These are phyloP conservation scores for Ramalina peruviana DNA, from an alignment of 495 filamentous ascomycete genomes.

Conservation along the genomic window DNA sequence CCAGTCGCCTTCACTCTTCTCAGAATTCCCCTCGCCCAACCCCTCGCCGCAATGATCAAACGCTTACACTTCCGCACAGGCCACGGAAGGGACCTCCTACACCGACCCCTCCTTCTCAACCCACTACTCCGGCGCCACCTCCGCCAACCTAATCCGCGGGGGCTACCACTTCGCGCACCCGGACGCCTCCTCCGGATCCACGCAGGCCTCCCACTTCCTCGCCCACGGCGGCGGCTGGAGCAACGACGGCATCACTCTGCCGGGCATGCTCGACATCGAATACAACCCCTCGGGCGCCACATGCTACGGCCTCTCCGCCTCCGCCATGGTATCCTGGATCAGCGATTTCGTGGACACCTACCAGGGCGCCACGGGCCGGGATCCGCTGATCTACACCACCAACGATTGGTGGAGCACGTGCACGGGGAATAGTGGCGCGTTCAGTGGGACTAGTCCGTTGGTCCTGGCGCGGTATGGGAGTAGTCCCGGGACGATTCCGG, in stretches of 20 bases:
- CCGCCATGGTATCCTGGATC: slow-evolving; percentile 48
- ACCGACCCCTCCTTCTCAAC: slow-evolving; percentile 36
- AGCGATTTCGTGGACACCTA: slow-evolving; percentile 44
- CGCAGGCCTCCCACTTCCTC: slow-evolving; percentile 46
- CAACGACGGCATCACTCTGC: slow-evolving; percentile 45
- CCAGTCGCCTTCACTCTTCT: background rate
- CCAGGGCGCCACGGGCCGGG: slow-evolving; percentile 32
- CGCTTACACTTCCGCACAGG: slow-evolving; percentile 21
- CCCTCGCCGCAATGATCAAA: background rate
- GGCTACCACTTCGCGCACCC: slow-evolving; percentile 54
- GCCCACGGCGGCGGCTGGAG: slow-evolving; percentile 50
- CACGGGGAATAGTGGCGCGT: slow-evolving; percentile 41
- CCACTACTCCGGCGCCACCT: slow-evolving; percentile 41
- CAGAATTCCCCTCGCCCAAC: background rate
- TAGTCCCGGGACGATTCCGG: slow-evolving; percentile 37
- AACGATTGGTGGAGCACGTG: slow-evolving; percentile 49
- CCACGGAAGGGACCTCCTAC: slow-evolving; percentile 46
- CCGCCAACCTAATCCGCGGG: slow-evolving; percentile 31
- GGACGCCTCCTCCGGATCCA: slow-evolving; percentile 26
- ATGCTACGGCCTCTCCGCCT: slow-evolving; percentile 38
- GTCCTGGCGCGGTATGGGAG: slow-evolving; percentile 42
- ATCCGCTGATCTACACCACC: slow-evolving; percentile 48
- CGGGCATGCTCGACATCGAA: slow-evolving; percentile 56
- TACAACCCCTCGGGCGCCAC: slow-evolving; percentile 28
- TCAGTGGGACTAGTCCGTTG: slow-evolving; percentile 39